These are phyloP conservation scores for Eimeria acervulina DNA, from an alignment of 169 alveolate genomes.

Conservation along the genomic window DNA sequence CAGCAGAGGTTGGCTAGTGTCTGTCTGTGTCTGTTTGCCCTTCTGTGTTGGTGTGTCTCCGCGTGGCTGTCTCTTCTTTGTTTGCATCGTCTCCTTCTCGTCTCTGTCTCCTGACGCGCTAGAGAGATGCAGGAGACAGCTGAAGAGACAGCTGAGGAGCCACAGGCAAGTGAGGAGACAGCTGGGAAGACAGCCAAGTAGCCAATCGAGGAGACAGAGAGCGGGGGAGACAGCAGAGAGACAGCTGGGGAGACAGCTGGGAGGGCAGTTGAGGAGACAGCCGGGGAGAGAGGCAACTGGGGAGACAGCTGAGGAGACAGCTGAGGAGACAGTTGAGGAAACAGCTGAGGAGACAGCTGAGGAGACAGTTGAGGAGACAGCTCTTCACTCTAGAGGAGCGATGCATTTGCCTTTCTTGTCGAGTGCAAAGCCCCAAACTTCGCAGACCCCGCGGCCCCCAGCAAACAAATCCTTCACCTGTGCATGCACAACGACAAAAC, in stretches of 20 bases:
- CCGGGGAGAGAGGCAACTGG: neutral
- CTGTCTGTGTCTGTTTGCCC: neutral
- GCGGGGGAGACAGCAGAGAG: neutral
- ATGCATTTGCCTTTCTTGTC: constrained; percentile 36
- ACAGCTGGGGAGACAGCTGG: neutral
- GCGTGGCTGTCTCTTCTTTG: neutral
- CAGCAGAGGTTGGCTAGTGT: neutral
- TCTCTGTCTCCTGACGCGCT: neutral
- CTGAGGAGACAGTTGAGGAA: constrained; percentile 20
- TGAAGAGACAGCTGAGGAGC: constrained; percentile 19
- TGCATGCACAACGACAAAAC: neutral
- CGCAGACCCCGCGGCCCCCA: constrained; percentile 30
- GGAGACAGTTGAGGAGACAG: constrained; percentile 34
- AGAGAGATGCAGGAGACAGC: constrained; percentile 2
- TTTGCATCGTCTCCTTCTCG: neutral
- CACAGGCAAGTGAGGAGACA: neutral
- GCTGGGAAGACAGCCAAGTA: too few species aligned
- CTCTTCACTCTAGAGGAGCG: neutral
- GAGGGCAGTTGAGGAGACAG: neutral
- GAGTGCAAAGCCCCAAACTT: constrained; percentile 46
- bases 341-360: constrained; percentile 50
- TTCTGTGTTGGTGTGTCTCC: neutral
- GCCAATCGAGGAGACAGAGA: neutral
- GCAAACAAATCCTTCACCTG: constrained; percentile 9
- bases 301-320: constrained; percentile 57